Conservation (phyloP, 2,329 filamentous ascomycete species). For the Tolypocladium guangdongense region DNA sequence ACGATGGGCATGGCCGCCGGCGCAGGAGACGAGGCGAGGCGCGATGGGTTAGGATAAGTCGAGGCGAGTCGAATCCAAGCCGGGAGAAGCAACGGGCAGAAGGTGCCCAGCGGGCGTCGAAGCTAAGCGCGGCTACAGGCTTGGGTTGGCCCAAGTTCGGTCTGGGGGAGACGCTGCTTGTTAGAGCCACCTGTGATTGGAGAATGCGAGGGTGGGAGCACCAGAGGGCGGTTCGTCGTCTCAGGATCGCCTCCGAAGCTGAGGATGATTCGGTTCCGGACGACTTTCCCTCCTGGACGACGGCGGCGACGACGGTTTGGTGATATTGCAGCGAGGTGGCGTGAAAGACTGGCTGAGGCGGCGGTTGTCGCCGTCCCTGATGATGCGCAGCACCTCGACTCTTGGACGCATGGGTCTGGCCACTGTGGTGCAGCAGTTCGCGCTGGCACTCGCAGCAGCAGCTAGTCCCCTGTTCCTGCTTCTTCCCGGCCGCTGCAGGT, state of each 20-base stretch:
- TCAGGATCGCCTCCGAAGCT: background rate
- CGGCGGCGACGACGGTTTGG: background rate
- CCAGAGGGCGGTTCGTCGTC: background rate
- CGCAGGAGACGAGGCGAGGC: background rate
- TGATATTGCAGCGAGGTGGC: background rate
- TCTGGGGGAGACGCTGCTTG: background rate
- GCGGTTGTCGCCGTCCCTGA: background rate
- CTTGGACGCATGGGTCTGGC: too few species aligned
- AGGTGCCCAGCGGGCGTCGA: background rate
- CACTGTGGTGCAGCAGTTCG: background rate
- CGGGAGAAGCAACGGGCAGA: conserved; percentile 5
- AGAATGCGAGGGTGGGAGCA: background rate
- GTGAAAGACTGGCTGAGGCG: background rate
- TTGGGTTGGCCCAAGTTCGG: background rate
- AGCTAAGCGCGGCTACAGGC: background rate
- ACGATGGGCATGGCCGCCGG: conserved; percentile 19
- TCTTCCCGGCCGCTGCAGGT: background rate
- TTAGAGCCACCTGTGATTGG: background rate
- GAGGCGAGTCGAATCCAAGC: conserved; percentile 4
- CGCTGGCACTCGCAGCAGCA: background rate
- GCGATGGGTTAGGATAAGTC: background rate
- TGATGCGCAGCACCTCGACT: background rate
- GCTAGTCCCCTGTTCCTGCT: background rate
- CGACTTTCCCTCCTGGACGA: background rate
- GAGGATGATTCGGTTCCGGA: background rate